These are phyloP conservation scores for Fusarium succisae DNA, from an alignment of 2,329 filamentous ascomycete genomes.

Conservation along the genomic window DNA sequence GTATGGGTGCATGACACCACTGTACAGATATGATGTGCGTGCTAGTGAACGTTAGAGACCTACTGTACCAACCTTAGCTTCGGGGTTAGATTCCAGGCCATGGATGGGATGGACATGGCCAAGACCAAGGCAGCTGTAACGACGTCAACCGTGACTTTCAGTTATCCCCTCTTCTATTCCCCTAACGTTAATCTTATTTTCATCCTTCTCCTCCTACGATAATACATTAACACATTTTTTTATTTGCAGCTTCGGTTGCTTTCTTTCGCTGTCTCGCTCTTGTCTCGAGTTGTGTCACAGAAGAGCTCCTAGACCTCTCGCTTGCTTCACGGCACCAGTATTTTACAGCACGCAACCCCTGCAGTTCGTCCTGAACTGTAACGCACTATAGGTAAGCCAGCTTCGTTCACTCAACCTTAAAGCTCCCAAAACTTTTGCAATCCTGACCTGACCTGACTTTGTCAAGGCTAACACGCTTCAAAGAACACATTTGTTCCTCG, in stretches of 20 bases:
- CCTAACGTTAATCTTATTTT: background rate
- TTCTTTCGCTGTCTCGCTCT: conserved; percentile 29
- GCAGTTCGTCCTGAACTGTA: conserved; percentile 1
- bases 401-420: conserved; percentile 6
- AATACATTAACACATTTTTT: background rate
- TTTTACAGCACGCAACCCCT: conserved; percentile 25
- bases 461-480: conserved; percentile 12
- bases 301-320: conserved; percentile 25
- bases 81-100: conserved; percentile 26
- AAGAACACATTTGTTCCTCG: conserved; percentile 17
- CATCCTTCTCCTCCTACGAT: background rate
- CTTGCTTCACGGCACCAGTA: conserved; percentile 12
- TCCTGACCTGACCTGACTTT: conserved; percentile 23
- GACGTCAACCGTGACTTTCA: conserved; percentile 24
- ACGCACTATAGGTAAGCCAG: conserved; percentile 18
- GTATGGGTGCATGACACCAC: conserved; percentile 36
- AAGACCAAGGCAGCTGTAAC: conserved; percentile 22
- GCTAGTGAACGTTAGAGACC: conserved; percentile 10
- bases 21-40: conserved; percentile 22
- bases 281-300: conserved; percentile 41
- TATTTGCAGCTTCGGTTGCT: background rate
- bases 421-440: conserved; percentile 24
- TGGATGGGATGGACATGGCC: background rate
- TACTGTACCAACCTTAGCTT: background rate
- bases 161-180: conserved; percentile 9